These are phyloP conservation scores for Nothophoma quercina DNA, from an alignment of 2,329 filamentous ascomycete genomes.

Conservation along the genomic window DNA sequence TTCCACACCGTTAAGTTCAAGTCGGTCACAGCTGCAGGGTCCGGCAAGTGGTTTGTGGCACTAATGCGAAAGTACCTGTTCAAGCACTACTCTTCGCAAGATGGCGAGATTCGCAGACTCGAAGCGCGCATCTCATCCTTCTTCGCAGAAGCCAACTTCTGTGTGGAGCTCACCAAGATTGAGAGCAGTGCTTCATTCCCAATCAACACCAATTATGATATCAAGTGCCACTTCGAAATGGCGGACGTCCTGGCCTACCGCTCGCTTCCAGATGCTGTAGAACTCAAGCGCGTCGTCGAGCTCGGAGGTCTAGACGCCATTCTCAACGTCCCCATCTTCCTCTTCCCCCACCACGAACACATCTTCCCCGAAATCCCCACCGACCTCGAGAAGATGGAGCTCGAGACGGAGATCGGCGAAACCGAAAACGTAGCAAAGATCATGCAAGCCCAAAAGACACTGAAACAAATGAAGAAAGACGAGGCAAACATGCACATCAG, in stretches of 20 bases:
- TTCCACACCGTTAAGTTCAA: slow-evolving; percentile 61
- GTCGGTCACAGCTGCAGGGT: slow-evolving; percentile 60
- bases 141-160: slow-evolving; percentile 62
- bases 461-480: slow-evolving; percentile 55
- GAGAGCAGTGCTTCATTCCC: slow-evolving; percentile 58
- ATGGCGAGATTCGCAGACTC: slow-evolving; percentile 55
- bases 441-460: slow-evolving; percentile 50
- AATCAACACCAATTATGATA: slow-evolving; percentile 58
- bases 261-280: slow-evolving; percentile 52
- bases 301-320: slow-evolving; percentile 61
- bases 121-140: slow-evolving; percentile 58
- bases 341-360: slow-evolving; percentile 64
- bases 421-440: slow-evolving; percentile 55
- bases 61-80: slow-evolving; percentile 60
- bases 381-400: slow-evolving; percentile 39
- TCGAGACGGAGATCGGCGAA: slow-evolving; percentile 51
- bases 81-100: slow-evolving; percentile 55
- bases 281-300: slow-evolving; percentile 58
- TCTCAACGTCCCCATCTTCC: slow-evolving; percentile 57
- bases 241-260: slow-evolving; percentile 60
- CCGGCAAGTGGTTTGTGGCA: slow-evolving; percentile 59
- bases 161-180: slow-evolving; percentile 57
- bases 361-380: slow-evolving; percentile 55
- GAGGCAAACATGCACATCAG: slow-evolving; percentile 58
- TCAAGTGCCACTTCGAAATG: slow-evolving; percentile 55